Conservation (phyloP, 805 yeast genomes). For the Pichia exigua region DNA sequence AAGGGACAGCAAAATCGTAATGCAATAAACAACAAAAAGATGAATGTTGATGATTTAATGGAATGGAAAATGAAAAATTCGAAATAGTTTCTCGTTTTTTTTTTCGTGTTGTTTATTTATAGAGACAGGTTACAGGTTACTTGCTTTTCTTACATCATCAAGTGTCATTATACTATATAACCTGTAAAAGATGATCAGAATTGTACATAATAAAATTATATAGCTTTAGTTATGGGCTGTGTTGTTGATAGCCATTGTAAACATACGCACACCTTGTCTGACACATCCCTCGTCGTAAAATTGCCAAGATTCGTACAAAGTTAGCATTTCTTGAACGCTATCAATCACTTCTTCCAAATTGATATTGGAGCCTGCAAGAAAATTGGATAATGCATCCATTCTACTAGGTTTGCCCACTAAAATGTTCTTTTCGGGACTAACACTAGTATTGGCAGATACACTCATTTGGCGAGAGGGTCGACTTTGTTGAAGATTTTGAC, state of each 20-base stretch:
- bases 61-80: neutral
- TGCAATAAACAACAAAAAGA: neutral
- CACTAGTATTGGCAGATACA: neutral
- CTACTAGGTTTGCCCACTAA: slow-evolving; percentile 24
- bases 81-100: neutral
- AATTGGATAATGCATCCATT: slow-evolving; percentile 50
- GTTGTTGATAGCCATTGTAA: neutral
- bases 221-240: neutral
- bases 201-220: too few species aligned
- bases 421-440: slow-evolving; percentile 3
- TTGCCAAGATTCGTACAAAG: slow-evolving; percentile 81
- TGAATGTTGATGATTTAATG: neutral
- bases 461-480: neutral
- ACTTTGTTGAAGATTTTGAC: neutral
- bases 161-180: too few species aligned
- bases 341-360: slow-evolving; percentile 72
- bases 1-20: neutral
- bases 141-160: too few species aligned
- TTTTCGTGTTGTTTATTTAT: neutral
- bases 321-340: slow-evolving; percentile 76
- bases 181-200: too few species aligned
- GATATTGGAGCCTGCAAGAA: slow-evolving; percentile 68
- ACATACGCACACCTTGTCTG: slow-evolving; percentile 25
- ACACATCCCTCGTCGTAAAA: slow-evolving; percentile 64
- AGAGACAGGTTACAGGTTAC: too few species aligned